phyloP scores from a whole-genome alignment of 257 asterid species.

The Solanum chaucha region DNA sequence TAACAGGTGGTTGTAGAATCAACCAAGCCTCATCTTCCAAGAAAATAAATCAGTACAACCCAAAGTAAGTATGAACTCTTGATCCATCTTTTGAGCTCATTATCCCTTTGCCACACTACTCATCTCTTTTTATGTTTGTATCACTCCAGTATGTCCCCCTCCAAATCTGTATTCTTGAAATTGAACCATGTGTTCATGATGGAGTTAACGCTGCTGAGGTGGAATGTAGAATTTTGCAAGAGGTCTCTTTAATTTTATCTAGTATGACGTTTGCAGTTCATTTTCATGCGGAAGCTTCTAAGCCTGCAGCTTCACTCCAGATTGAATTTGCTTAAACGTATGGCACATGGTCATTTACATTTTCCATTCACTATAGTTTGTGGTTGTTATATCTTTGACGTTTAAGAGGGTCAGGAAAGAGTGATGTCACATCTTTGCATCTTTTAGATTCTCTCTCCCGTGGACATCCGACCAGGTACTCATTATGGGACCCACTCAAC shows the following conservation, averaged over 20 bases:
- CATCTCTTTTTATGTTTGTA: not conserved
- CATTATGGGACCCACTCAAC: not conserved
- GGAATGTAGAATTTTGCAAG: not conserved
- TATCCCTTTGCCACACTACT: not conserved
- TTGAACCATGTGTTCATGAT: not conserved
- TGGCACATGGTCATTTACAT: conserved; percentile 2
- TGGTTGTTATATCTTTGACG: conserved; percentile 13
- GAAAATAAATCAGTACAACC: conserved; percentile 23
- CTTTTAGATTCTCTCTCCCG: not conserved
- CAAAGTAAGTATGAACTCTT: conserved; percentile 15
- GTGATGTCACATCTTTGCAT: conserved; percentile 4
- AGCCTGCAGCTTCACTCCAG: not conserved
- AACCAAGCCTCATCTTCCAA: conserved; percentile 60
- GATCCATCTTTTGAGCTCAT: not conserved
- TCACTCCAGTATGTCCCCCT: not conserved
- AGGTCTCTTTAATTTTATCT: not conserved
- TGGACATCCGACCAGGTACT: not conserved
- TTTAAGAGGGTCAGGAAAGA: conserved; percentile 6
- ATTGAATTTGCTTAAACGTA: not conserved
- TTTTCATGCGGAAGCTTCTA: not conserved
- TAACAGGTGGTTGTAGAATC: conserved; percentile 95
- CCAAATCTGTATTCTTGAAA: not conserved
- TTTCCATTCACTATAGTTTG: conserved; percentile 7
- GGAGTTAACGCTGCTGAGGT: not conserved
- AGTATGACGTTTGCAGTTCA: conserved; percentile 3